Evolutionary conservation across 768 basidiomycete species (phyloP).

Genomic region (Mycena epipterygia): DNA sequence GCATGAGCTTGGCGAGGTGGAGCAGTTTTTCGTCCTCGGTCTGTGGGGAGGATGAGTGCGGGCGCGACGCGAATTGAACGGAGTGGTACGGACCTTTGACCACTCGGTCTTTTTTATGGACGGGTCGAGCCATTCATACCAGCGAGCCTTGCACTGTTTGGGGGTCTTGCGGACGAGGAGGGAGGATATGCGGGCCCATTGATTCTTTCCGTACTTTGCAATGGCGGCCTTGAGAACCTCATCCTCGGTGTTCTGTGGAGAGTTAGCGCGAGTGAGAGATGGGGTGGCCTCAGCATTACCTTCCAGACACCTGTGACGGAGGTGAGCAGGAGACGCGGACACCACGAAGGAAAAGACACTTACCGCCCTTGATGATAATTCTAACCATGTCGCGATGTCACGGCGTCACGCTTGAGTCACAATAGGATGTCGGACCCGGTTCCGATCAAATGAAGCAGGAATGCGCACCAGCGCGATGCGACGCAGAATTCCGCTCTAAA

Average conservation of each 20-base stretch:
- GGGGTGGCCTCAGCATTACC: constrained; percentile 52
- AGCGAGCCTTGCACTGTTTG: constrained; percentile 99
- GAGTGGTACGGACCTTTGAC: constrained; percentile 72
- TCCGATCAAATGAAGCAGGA: too few species aligned
- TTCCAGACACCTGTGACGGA: constrained; percentile 72
- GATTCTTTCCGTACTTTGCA: constrained; percentile 96
- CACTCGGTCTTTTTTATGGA: constrained; percentile 99
- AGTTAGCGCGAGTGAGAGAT: constrained; percentile 29
- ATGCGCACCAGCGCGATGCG: too few species aligned
- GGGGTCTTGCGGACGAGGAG: constrained; percentile 98
- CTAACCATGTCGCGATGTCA: constrained; percentile 71
- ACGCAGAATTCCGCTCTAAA: too few species aligned
- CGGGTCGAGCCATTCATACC: constrained; percentile 99
- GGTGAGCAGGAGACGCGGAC: background rate
- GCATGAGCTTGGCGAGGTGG: constrained; percentile 98
- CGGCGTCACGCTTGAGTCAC: background rate
- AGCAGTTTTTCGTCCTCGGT: constrained; percentile 99
- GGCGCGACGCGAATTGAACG: background rate
- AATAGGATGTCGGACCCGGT: too few species aligned
- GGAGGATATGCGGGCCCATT: constrained; percentile 99
- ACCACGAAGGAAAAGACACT: background rate
- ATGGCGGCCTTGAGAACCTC: constrained; percentile 99
- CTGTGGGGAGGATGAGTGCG: constrained; percentile 41
- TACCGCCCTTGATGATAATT: constrained; percentile 92
- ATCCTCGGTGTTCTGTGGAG: constrained; percentile 89